phyloP scores from a whole-genome alignment of 257 asterid species.

The Paraleonurus japonicus region DNA sequence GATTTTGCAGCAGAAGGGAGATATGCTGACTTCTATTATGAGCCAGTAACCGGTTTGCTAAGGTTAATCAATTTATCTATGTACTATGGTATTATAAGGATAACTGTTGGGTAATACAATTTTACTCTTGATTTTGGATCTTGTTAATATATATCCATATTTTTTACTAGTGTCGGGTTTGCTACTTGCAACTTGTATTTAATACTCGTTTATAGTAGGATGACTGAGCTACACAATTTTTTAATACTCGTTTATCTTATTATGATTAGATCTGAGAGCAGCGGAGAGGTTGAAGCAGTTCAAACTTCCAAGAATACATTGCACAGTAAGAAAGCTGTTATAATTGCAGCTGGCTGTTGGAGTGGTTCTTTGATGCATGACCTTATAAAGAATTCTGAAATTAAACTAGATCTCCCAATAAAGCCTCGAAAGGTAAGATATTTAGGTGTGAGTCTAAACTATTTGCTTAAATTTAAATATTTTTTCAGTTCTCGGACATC shows the following conservation, averaged over 20 bases:
- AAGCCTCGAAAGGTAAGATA: conserved; percentile 87
- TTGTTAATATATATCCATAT: background rate
- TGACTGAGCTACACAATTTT: background rate
- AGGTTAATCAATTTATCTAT: conserved; percentile 43
- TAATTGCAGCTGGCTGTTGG: conserved; percentile 96
- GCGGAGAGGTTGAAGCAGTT: conserved; percentile 69
- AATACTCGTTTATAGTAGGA: conserved; percentile 15
- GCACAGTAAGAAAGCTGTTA: conserved; percentile 67
- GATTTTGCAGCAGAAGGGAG: conserved; percentile 71
- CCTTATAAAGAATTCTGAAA: conserved; percentile 45
- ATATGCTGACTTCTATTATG: conserved; percentile 87
- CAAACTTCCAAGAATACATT: conserved; percentile 72
- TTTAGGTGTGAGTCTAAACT: conserved; percentile 11
- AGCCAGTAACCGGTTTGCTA: conserved; percentile 70
- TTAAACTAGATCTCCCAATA: conserved; percentile 66
- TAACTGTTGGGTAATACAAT: conserved; percentile 9
- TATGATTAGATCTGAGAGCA: conserved; percentile 55
- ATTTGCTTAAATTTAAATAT: background rate
- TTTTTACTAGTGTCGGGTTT: background rate
- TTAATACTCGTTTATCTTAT: conserved; percentile 14
- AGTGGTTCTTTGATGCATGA: conserved; percentile 76
- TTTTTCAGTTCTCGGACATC: conserved; percentile 10
- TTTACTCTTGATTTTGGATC: conserved; percentile 15
- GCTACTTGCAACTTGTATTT: conserved; percentile 14
- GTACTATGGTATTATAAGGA: background rate